Evolutionary conservation across 2,329 filamentous ascomycete genomes (phyloP), one percentile per base, ranked within the genome.

Genomic region (Stagonosporopsis cucurbitacearum): DNA sequence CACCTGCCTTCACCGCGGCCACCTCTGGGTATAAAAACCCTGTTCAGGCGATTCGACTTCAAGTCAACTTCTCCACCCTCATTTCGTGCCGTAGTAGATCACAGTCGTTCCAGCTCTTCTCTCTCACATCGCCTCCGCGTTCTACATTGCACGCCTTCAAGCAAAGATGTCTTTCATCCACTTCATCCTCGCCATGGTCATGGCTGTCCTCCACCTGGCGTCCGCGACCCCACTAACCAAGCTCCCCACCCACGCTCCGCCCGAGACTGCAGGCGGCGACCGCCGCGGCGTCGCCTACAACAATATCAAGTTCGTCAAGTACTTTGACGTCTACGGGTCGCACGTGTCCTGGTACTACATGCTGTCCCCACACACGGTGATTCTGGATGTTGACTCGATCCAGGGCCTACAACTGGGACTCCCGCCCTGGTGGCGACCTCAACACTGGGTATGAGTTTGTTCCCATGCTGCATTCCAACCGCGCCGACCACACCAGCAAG

Each of bases 261-360:
- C 69, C 69, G 67, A 87, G 87, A 42, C 30, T 1, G 48, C 57
- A 13, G 44, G 51, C 4, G 35, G 47, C 9, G 22, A 46, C 1
- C 63, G 63, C 82, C 86, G 87, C 66, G 88, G 88, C 67, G 71
- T 90, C 36, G 83, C 84, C 41, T 91, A 85, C 82, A 89, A 90
- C 75, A 75, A 84, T 23, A 77, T 79, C 50, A 64, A 60, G 9
- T 76, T 86, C 20, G 79, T 83, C 64, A 72, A 77, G 42, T 65
- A 73, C 62, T 87, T 90, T 73, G 59, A 75, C 35, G 66, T 63
- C 42, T 63, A 68, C 6, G 51, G 54, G 4, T 73, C 75, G 36
- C 67, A 81, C 49, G 78, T 84, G 59, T 74, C 75, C 19, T 91
- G 88, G 88, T 48, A 46, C 32, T 8, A 23, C 26, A n/a, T 45